phyloP scores from a whole-genome alignment of 2,329 filamentous ascomycete genomes.

The Ophiostoma piceae region DNA sequence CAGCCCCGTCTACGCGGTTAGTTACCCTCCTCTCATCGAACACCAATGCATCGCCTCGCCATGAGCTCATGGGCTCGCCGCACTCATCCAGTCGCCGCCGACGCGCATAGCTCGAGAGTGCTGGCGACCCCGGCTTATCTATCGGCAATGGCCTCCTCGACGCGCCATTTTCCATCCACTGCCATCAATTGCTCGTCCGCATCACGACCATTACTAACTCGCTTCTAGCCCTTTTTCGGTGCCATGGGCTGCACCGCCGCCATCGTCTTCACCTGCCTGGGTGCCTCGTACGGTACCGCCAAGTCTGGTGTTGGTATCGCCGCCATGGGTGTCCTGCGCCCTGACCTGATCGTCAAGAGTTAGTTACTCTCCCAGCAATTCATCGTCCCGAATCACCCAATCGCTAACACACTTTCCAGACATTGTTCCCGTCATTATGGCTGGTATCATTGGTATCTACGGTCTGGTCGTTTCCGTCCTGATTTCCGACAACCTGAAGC shows the following conservation, averaged over 20 bases:
- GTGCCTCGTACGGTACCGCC: conserved; percentile 96
- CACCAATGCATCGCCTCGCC: not conserved
- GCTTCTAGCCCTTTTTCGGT: conserved; percentile 74
- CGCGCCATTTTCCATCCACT: conserved; percentile 6
- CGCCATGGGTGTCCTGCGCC: conserved; percentile 95
- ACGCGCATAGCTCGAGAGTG: not conserved
- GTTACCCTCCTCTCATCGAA: conserved; percentile 43
- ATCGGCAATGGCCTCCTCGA: not conserved
- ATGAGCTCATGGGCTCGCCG: not conserved
- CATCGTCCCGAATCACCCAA: not conserved
- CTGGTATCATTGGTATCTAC: conserved; percentile 99
- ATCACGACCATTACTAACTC: conserved; percentile 16
- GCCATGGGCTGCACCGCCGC: conserved; percentile 83
- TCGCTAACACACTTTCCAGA: conserved; percentile 52
- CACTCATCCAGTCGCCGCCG: not conserved
- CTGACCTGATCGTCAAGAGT: conserved; percentile 99
- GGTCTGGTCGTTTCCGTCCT: conserved; percentile 83
- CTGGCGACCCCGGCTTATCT: not conserved
- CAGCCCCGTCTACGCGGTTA: conserved; percentile 98
- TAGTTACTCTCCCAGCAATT: conserved; percentile 38
- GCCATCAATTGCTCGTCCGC: conserved; percentile 13
- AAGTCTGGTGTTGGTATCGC: conserved; percentile 99
- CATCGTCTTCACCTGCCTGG: conserved; percentile 50
- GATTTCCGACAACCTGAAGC: conserved; percentile 72
- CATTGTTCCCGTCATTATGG: conserved; percentile 99